Evolutionary conservation across 2,329 filamentous ascomycete species (phyloP).

Genomic region (Neoarthrinium moseri): DNA sequence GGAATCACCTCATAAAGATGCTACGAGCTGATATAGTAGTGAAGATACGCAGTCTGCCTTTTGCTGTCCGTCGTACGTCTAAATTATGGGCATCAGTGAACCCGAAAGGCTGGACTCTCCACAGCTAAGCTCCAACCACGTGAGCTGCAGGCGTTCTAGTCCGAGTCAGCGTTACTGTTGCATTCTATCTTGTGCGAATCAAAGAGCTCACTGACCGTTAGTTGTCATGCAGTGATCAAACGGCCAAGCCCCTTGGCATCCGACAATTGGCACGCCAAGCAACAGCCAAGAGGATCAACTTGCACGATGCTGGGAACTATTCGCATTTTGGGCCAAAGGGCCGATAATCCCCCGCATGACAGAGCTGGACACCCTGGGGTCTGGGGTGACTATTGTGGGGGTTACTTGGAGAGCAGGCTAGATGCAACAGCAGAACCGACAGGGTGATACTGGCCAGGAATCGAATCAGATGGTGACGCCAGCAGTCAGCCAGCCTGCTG

Average conservation of each 20-base stretch:
- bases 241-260: conserved; percentile 3
- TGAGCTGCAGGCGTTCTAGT: background rate
- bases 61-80: too few relatives aligned
- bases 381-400: background rate
- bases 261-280: conserved; percentile 1
- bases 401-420: conserved; percentile 1
- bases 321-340: background rate
- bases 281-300: conserved; percentile 3
- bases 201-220: background rate
- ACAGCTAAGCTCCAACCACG: background rate
- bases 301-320: background rate
- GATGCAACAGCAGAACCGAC: background rate
- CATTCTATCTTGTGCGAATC: background rate
- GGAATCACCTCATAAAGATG: too few relatives aligned
- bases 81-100: too few relatives aligned
- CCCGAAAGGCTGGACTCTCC: too few relatives aligned
- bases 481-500: too few relatives aligned
- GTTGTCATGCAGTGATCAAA: conserved; percentile 1
- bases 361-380: background rate
- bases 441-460: background rate
- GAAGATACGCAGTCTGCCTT: too few relatives aligned
- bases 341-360: conserved; percentile 2
- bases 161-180: background rate
- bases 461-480: too few relatives aligned
- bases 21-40: too few relatives aligned